phyloP scores from a whole-genome alignment of 2,329 filamentous ascomycete species.

The Arthrobotrys sinensis region DNA sequence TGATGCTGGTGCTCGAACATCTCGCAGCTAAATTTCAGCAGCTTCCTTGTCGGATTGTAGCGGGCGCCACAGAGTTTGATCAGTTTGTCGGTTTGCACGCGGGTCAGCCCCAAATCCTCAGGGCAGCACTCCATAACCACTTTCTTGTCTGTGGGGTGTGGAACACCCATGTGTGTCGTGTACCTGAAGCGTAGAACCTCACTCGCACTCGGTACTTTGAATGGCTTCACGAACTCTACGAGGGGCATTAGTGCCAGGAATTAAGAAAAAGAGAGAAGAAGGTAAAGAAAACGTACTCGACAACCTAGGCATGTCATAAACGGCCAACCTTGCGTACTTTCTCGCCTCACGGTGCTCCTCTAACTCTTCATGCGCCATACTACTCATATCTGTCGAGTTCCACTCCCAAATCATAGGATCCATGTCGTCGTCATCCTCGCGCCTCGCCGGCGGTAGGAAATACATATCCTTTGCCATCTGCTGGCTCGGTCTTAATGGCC shows the following conservation, averaged over 20 bases:
- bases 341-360: conserved; percentile 89
- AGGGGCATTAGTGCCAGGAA: conserved; percentile 37
- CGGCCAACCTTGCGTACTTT: conserved; percentile 87
- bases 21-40: conserved; percentile 92
- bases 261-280: not conserved
- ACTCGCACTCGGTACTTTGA: conserved; percentile 77
- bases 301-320: conserved; percentile 96
- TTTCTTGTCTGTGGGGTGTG: conserved; percentile 91
- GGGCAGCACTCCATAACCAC: conserved; percentile 92
- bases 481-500: conserved; percentile 43
- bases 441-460: conserved; percentile 64
- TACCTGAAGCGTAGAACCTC: conserved; percentile 92
- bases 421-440: conserved; percentile 72
- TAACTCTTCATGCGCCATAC: conserved; percentile 86
- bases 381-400: conserved; percentile 86
- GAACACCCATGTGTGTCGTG: conserved; percentile 95
- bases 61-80: conserved; percentile 87
- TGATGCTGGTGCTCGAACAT: conserved; percentile 89
- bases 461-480: conserved; percentile 70
- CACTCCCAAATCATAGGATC: conserved; percentile 71
- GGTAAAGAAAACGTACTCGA: conserved; percentile 77
- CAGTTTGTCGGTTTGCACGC: conserved; percentile 81
- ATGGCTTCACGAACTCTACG: conserved; percentile 85
- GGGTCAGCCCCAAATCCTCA: conserved; percentile 76
- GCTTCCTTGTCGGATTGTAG: conserved; percentile 86